Evolutionary conservation across 176 grass and related monocot species (phyloP), one percentile per base, ranked within the genome.

Genomic region (Ensete ventricosum): DNA sequence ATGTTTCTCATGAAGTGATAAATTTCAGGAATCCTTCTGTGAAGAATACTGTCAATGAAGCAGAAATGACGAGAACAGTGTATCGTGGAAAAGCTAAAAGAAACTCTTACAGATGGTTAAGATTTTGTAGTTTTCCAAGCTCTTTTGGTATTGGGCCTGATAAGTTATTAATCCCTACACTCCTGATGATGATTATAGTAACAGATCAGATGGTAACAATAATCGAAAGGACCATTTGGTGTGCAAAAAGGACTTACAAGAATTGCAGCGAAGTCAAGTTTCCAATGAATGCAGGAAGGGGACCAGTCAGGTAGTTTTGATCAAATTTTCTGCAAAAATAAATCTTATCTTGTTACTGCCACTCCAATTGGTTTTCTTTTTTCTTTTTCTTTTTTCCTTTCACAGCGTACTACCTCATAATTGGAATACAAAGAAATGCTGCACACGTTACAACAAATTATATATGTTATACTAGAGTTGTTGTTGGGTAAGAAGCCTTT

Each of bases 101-200:
- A 13, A 48, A 50, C 64, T 8, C 85, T 88, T 88, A 97, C 93
- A 96, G 60, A 0, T 2, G 1, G 67, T 20, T 1, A 9, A 96
- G 85, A 19, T 88, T 82, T 1, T 50, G 14, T 80, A 97, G 93
- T 22, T 90, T 89, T 11, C 94, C 90, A 1, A 98, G 76, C 73
- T 93, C 94, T 82, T 91, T 93, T 9, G 90, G 94, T 77, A 93
- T 16, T 72, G 88, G 53, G 55, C 94, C 94, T 72, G 88, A 89
- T 49, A 98, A 98, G 53, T 90, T 80, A 91, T 98, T 98, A 73
- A 66, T 72, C 50, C 80, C 84, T 1, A 98, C 2, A 85, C 0
- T 50, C 87, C 94, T 92, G 79, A 65, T 27, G 49, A 64, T 77
- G 54, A 64, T 71, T 78, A 8, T 85, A 80, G 16, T 8, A 60